phyloP scores from a whole-genome alignment of 2,329 filamentous ascomycete species.

The Neopestalotiopsis clavispora region DNA sequence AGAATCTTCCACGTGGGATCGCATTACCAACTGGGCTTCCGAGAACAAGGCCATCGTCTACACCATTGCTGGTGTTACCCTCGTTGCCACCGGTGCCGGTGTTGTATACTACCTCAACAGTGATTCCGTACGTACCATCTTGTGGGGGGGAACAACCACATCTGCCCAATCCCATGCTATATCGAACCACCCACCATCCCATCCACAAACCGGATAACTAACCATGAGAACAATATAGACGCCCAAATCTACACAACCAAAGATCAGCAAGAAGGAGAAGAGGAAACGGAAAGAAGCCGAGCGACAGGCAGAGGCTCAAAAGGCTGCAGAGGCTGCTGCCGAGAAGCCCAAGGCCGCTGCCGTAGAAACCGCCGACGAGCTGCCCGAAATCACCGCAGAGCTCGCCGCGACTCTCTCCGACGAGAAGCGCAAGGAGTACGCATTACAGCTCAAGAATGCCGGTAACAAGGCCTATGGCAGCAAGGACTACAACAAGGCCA shows the following conservation, averaged over 20 bases:
- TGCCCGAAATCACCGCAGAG: slow-evolving; percentile 70
- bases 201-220: background rate
- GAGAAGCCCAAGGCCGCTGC: slow-evolving; percentile 51
- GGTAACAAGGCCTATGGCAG: slow-evolving; percentile 96
- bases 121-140: slow-evolving; percentile 53
- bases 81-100: slow-evolving; percentile 89
- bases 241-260: slow-evolving; percentile 58
- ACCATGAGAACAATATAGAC: slow-evolving; percentile 40
- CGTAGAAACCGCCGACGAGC: slow-evolving; percentile 66
- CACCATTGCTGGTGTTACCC: slow-evolving; percentile 91
- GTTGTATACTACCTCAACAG: slow-evolving; percentile 87
- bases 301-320: slow-evolving; percentile 56
- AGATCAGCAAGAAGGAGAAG: slow-evolving; percentile 87
- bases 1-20: slow-evolving; percentile 80
- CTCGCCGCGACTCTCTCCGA: slow-evolving; percentile 55
- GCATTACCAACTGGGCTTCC: slow-evolving; percentile 87
- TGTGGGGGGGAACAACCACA: too few species aligned
- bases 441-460: slow-evolving; percentile 89
- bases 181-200: background rate
- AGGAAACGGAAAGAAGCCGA: slow-evolving; percentile 84
- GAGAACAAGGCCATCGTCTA: slow-evolving; percentile 97
- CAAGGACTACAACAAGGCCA: slow-evolving; percentile 93
- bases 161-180: background rate
- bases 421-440: slow-evolving; percentile 83
- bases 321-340: slow-evolving; percentile 36